Base-by-base conservation (phyloP, 768 basidiomycete species). In the Lentinula boryana region DNA sequence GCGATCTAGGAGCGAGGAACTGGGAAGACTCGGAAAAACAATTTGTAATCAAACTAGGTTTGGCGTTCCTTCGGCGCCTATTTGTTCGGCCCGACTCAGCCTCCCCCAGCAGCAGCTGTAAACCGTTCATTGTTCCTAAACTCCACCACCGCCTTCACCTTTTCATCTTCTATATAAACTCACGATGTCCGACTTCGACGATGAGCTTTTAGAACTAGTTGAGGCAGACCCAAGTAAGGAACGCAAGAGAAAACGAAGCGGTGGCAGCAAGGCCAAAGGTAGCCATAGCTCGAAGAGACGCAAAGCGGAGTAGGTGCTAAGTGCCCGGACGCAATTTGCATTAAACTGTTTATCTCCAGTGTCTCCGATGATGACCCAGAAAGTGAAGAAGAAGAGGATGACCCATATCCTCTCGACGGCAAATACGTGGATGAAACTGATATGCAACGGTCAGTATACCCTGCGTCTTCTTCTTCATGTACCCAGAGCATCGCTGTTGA, bases 361-460 rank as follows among this genome's bases (percentile, higher is more conserved):
- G 71, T 72, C 62, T 75, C 75, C 13, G 77, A 81, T 35, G 85
- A 86, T 16, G 84, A 82, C 36, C 79, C 80, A 10, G 88, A 90
- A 66, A 87, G 84, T 62, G 89, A 90, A 66, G 84, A 82, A 59
- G 81, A 81, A 33, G 80, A 78, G 4, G 69, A 71, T 12, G 88
- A 92, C 65, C 87, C 86, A 3, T 98, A 93, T 70, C 95, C 94
- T 0, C 75, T 97, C 12, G 96, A 98, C 67, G 94, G 93, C 54
- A 92, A 93, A 72, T 98, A 91, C 69, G 82, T 82, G 61, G 87
- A 97, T 68, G 93, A 93, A 66, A 80, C 77, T 12, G 96, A 98
- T 72, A 83, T 89, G 67, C 81, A 87, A 64, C 76, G 80, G 96
- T 96, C 76, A 76, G 89, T 78, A 60, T 63, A 41, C 38, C 44